Conservation (phyloP, 306 rosid genomes). For the Ormosia emarginata region DNA sequence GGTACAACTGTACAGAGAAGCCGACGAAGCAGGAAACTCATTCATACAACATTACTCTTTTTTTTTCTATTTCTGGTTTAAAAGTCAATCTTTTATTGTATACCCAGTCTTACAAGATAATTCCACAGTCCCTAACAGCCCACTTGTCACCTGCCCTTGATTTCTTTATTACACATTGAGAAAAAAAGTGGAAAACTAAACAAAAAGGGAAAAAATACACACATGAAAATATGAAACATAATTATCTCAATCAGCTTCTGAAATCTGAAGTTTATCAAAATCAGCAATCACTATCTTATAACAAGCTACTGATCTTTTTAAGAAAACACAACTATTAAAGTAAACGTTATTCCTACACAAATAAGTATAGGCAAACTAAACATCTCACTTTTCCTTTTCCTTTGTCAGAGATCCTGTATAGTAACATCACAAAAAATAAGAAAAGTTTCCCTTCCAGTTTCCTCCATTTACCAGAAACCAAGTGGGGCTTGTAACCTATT, state of each 20-base stretch:
- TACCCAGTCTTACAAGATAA: neutral
- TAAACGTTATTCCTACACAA: neutral
- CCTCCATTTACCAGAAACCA: too few relatives aligned
- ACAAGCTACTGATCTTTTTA: conserved; percentile 1
- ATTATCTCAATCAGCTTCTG: neutral
- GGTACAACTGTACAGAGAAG: neutral
- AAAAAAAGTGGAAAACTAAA: neutral
- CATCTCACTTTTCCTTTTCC: neutral
- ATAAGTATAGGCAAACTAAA: neutral
- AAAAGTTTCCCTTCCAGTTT: too few relatives aligned
- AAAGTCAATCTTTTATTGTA: neutral
- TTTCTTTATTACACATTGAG: neutral
- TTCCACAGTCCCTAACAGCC: neutral
- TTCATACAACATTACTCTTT: neutral
- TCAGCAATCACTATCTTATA: neutral
- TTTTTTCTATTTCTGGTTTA: neutral
- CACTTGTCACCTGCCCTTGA: neutral
- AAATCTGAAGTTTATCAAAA: neutral
- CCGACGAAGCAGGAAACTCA: neutral
- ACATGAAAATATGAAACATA: neutral
- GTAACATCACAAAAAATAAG: too few relatives aligned
- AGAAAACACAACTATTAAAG: neutral
- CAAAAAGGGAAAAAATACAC: neutral
- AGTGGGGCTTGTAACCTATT: too few relatives aligned
- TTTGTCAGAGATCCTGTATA: too few relatives aligned